These are phyloP conservation scores for Saturnispora sekii DNA, from an alignment of 805 yeast genomes.

Conservation along the genomic window DNA sequence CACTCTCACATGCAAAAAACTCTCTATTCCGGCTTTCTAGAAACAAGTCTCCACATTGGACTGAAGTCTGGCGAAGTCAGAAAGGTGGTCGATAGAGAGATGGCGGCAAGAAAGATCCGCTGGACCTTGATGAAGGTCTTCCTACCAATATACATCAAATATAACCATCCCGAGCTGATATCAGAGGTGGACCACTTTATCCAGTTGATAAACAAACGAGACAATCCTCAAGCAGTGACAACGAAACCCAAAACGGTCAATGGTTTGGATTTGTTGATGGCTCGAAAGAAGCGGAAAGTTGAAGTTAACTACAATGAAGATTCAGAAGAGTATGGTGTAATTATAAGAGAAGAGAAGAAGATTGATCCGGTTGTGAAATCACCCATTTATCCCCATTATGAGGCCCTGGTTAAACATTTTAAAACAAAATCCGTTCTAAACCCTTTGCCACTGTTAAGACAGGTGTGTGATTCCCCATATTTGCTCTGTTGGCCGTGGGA, in stretches of 20 bases:
- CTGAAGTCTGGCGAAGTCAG: background rate
- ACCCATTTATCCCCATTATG: constrained; percentile 4
- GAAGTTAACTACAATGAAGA: constrained; percentile 13
- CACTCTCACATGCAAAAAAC: constrained; percentile 50
- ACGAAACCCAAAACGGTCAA: background rate
- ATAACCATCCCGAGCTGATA: constrained; percentile 8
- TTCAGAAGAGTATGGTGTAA: constrained; percentile 4
- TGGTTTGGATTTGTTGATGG: constrained; percentile 4
- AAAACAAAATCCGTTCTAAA: constrained; percentile 50
- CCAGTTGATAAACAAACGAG: background rate
- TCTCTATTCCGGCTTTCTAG: constrained; percentile 26
- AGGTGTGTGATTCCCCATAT: constrained; percentile 80
- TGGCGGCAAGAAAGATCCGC: constrained; percentile 10
- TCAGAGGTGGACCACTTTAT: constrained; percentile 1
- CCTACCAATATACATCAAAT: constrained; percentile 25
- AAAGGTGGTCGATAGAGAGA: constrained; percentile 2
- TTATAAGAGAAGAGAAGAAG: constrained; percentile 5
- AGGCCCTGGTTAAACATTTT: constrained; percentile 25
- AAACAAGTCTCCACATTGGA: constrained; percentile 5
- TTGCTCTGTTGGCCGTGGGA: constrained; percentile 71
- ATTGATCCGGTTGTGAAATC: background rate
- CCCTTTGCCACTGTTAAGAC: constrained; percentile 73
- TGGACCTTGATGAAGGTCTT: constrained; percentile 37
- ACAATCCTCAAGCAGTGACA: background rate
- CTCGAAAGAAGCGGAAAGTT: constrained; percentile 1